These are phyloP conservation scores for Pseudisothecium myosuroides DNA, from an alignment of 225 moss, liverwort and hornwort species.

Conservation along the genomic window DNA sequence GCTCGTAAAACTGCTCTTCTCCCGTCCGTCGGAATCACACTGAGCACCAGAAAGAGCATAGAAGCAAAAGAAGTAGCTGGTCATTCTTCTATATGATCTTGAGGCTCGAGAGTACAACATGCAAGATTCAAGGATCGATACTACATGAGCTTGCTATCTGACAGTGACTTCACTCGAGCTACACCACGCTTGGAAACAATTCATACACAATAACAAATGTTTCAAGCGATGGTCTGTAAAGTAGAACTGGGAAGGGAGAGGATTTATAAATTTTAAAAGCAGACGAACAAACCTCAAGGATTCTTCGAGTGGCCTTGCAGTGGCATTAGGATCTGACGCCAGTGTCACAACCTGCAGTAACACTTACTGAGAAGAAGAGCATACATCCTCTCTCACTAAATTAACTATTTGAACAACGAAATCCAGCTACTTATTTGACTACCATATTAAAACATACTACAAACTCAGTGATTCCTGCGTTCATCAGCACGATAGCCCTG, in stretches of 20 bases:
- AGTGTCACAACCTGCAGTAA: constrained; percentile 62
- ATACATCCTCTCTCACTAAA: background rate
- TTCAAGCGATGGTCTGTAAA: background rate
- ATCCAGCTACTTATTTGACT: background rate
- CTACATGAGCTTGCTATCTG: background rate
- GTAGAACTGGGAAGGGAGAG: background rate
- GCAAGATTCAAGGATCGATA: background rate
- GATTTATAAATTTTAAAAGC: background rate
- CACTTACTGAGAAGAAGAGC: background rate
- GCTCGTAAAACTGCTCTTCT: constrained; percentile 62
- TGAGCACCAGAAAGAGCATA: constrained; percentile 1
- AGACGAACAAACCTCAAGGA: constrained; percentile 48
- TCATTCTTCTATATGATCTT: background rate
- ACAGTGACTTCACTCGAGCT: background rate
- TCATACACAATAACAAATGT: background rate
- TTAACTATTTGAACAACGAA: background rate
- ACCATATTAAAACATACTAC: background rate
- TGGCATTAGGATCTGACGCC: constrained; percentile 55
- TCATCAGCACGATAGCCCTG: background rate
- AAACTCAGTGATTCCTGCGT: background rate
- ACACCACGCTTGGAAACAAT: background rate
- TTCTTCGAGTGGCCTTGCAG: constrained; percentile 68
- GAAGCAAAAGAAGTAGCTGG: no score
- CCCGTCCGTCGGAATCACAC: constrained; percentile 68
- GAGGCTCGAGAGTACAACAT: background rate